Evolutionary conservation across 805 yeast genomes (phyloP).

Genomic region (Saturnispora gosingensis): DNA sequence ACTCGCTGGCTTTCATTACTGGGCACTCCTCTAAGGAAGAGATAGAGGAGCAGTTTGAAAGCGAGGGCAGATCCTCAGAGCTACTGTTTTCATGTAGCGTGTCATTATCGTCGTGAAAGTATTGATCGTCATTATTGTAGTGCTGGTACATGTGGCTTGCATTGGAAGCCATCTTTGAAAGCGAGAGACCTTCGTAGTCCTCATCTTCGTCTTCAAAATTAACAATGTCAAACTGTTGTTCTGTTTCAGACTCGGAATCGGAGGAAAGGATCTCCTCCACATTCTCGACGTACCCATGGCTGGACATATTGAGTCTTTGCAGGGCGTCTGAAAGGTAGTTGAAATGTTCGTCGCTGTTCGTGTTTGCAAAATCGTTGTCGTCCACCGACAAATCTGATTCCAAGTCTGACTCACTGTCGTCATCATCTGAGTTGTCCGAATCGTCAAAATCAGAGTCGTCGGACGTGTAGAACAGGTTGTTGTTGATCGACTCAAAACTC

Average conservation of each 20-base stretch:
- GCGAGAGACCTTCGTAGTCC: background rate
- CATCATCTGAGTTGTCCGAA: background rate
- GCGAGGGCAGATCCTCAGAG: conserved; percentile 1
- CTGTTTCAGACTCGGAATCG: conserved; percentile 3
- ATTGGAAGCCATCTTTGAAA: background rate
- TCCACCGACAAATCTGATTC: background rate
- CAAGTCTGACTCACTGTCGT: background rate
- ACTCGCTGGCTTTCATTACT: background rate
- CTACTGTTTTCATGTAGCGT: background rate
- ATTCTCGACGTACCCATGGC: background rate
- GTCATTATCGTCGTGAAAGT: conserved; percentile 1
- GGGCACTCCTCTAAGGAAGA: conserved; percentile 5
- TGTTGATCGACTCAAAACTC: background rate
- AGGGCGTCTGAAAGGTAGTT: background rate
- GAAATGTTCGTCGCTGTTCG: background rate
- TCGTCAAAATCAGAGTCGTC: conserved; percentile 4
- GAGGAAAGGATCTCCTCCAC: conserved; percentile 6
- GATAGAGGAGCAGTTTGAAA: conserved; percentile 2
- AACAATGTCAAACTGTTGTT: background rate
- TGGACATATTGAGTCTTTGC: background rate
- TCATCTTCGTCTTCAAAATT: conserved; percentile 5
- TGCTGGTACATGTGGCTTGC: conserved; percentile 2
- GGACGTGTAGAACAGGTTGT: background rate
- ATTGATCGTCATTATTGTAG: conserved; percentile 6
- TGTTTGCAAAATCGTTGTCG: background rate